Evolutionary conservation across 1,139 yeast genomes (phyloP), one percentile per base, ranked within the genome.

Genomic region (Sugiyamaella sp.): DNA sequence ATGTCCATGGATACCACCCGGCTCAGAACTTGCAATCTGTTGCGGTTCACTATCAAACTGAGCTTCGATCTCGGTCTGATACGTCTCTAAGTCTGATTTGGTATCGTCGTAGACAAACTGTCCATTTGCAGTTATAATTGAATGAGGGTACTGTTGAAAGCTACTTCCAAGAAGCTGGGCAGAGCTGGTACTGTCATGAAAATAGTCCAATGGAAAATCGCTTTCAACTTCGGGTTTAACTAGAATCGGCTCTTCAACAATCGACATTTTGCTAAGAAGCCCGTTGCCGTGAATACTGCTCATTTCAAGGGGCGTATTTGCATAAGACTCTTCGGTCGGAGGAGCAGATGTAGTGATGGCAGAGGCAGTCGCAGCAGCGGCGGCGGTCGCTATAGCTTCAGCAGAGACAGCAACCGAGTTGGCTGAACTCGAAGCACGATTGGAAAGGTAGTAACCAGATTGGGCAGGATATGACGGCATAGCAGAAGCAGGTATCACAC

Each of bases 171-270:
- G 25, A 22, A 16, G 22, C 33, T 46, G 42, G 8, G 5, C 17
- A 5, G 44, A 20, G 25, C 43, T 46, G 21, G 46, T 52, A 10
- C 55, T 43, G 27, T 52, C 55, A 37, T 52, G 60, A 16, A 65
- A 56, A 54, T 66, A 66, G 51, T 66, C 70, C 33, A 66, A 57
- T 12, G 69, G 70, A 51, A 66, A 66, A 53, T 66, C 70, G 38
- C 65, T 60, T 5, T 63, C 63, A 6, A 59, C 53, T 9, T 59
- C 64, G 4, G 57, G 57, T 32, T 58, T 57, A 44, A 57, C 49
- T 6, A 53, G 51, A 20, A 55, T 48, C 12, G 57, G 60, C 27
- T 58, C 60, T 22, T 56, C 60, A 20, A 37, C 22, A n/a, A 14
- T 19, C 4, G 44, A 3, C 44, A 37, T 46, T 24, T 29, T 45